Evolutionary conservation across 768 basidiomycete species (phyloP).

Genomic region (Cystobasidium onofrii): DNA sequence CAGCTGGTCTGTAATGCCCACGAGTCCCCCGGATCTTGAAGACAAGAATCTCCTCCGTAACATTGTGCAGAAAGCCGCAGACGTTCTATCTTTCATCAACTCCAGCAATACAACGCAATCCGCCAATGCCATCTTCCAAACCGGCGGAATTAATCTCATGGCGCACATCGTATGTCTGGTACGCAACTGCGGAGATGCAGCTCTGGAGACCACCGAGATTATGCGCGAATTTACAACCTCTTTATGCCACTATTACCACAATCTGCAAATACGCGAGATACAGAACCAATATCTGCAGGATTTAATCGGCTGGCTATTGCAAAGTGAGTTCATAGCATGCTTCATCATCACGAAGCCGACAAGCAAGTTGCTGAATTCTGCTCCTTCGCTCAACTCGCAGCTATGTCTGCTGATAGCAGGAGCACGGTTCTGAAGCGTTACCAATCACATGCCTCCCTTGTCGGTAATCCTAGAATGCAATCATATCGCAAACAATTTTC

Average conservation of each 20-base stretch:
- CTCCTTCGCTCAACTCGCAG: not conserved
- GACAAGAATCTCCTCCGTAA: not conserved
- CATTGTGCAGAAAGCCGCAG: not conserved
- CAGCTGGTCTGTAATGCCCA: not conserved
- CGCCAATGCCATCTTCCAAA: too few relatives aligned
- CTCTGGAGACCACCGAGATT: not conserved
- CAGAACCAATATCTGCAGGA: not conserved
- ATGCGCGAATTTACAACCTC: not conserved
- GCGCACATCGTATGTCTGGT: not conserved
- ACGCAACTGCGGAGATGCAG: not conserved
- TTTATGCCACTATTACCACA: not conserved
- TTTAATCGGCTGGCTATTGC: not conserved
- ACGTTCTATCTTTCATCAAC: too few relatives aligned
- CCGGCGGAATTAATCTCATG: not conserved
- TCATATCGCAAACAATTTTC: not conserved
- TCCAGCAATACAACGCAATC: not conserved
- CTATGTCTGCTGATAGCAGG: not conserved
- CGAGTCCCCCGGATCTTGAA: not conserved
- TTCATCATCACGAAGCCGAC: not conserved
- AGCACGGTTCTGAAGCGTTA: not conserved
- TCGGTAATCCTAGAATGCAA: not conserved
- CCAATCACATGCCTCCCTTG: not conserved
- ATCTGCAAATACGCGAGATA: not conserved
- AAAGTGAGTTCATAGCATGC: not conserved
- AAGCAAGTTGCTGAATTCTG: too few relatives aligned